These are phyloP conservation scores for Beauveria sp. DNA, from an alignment of 2,329 filamentous ascomycete species.

Conservation along the genomic window DNA sequence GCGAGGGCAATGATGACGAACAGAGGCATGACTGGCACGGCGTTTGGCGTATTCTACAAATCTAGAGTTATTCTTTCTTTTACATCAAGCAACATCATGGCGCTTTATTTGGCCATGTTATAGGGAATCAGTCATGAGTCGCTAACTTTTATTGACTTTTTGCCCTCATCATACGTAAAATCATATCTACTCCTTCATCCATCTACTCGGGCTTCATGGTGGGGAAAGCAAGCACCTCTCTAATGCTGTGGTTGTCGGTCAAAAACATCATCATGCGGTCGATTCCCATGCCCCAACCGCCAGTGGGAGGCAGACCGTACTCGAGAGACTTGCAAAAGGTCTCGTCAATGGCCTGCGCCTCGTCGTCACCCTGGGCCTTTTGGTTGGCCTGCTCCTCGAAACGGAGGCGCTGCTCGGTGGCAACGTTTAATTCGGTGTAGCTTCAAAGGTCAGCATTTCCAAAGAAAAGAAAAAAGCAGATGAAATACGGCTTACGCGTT, in stretches of 20 bases:
- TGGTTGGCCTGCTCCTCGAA: slow-evolving; percentile 87
- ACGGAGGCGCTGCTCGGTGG: slow-evolving; percentile 84
- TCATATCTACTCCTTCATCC: slow-evolving; percentile 15
- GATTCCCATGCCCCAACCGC: slow-evolving; percentile 94
- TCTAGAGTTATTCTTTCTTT: neutral
- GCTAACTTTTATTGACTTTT: slow-evolving; percentile 6
- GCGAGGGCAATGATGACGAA: slow-evolving; percentile 1
- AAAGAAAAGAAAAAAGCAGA: neutral
- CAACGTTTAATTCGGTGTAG: slow-evolving; percentile 90
- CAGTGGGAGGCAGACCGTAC: slow-evolving; percentile 85
- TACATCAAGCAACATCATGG: slow-evolving; percentile 3
- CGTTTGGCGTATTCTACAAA: slow-evolving; percentile 14
- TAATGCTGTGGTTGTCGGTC: slow-evolving; percentile 88
- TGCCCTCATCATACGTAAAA: slow-evolving; percentile 12
- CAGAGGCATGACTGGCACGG: slow-evolving; percentile 14
- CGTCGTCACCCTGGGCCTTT: slow-evolving; percentile 94
- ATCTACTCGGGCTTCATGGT: slow-evolving; percentile 86
- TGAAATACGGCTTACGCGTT: slow-evolving; percentile 52
- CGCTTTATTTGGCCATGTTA: neutral
- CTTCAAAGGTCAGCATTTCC: slow-evolving; percentile 14
- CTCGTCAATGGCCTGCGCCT: slow-evolving; percentile 93
- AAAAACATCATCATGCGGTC: slow-evolving; percentile 94
- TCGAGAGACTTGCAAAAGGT: slow-evolving; percentile 88
- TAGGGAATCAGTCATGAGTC: neutral
- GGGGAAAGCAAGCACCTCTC: slow-evolving; percentile 92